Conservation (phyloP, 1,284 basidiomycete genomes). For the Rhodotorula sp. region DNA sequence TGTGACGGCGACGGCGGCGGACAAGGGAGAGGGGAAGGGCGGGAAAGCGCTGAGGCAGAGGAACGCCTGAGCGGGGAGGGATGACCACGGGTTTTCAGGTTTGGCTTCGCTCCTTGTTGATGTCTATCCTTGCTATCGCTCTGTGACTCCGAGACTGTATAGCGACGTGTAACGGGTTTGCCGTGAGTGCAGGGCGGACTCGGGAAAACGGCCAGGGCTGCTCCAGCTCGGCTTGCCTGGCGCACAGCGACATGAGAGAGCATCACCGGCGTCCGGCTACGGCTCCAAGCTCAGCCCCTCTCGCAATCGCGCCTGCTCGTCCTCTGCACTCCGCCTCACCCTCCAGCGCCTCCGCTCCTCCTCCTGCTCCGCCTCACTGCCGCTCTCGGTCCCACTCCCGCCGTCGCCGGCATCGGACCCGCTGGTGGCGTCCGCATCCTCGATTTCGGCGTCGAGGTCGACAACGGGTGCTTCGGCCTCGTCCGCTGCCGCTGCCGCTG, state of each 20-base stretch:
- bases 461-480: conserved; percentile 7
- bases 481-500: background rate
- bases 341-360: too few species aligned
- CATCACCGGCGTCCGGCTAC: too few species aligned
- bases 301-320: too few species aligned
- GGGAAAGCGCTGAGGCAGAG: background rate
- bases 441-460: conserved; percentile 39
- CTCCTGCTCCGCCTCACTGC: background rate
- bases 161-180: background rate
- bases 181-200: background rate
- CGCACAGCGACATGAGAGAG: too few species aligned
- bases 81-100: too few species aligned
- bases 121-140: background rate
- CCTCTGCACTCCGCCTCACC: too few species aligned
- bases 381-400: background rate
- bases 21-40: background rate
- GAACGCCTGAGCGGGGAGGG: background rate
- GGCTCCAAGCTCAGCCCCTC: conserved; percentile 1
- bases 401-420: background rate
- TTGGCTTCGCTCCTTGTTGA: background rate
- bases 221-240: too few species aligned
- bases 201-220: too few species aligned
- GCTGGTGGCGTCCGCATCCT: conserved; percentile 29
- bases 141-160: background rate
- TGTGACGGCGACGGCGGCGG: background rate